These are phyloP conservation scores for Suillus decipiens DNA, from an alignment of 768 basidiomycete genomes.

Conservation along the genomic window DNA sequence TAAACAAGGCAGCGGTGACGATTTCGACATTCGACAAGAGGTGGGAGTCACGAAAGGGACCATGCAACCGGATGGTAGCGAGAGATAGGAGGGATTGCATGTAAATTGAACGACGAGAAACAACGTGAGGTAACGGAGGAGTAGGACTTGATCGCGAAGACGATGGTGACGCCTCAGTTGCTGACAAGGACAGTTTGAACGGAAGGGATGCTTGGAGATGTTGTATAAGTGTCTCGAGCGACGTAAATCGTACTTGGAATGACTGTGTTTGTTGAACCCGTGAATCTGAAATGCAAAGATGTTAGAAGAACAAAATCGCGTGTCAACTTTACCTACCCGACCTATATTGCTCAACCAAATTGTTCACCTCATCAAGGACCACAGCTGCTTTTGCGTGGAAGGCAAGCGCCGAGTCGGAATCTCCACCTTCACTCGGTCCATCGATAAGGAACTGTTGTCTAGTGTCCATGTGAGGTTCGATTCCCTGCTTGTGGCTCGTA, in stretches of 20 bases:
- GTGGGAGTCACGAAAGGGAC: constrained; percentile 19
- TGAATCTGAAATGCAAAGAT: not conserved
- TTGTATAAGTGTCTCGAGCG: constrained; percentile 48
- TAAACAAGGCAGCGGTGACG: constrained; percentile 17
- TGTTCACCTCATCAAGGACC: constrained; percentile 37
- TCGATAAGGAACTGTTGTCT: constrained; percentile 21
- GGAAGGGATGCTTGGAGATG: constrained; percentile 31
- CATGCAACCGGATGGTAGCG: constrained; percentile 27
- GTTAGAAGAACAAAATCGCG: not conserved
- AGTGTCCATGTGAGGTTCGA: constrained; percentile 8
- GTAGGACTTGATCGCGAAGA: not conserved
- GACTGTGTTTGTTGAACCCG: constrained; percentile 33
- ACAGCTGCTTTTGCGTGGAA: constrained; percentile 33
- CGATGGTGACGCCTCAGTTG: not conserved
- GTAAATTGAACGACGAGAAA: not conserved
- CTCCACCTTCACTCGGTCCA: not conserved
- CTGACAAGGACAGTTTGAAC: not conserved
- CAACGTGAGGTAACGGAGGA: not conserved
- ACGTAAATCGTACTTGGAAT: constrained; percentile 46
- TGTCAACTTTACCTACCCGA: constrained; percentile 25
- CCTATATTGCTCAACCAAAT: constrained; percentile 28
- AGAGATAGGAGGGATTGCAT: constrained; percentile 16
- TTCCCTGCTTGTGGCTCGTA: constrained; percentile 22
- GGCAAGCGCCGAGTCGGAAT: constrained; percentile 12
- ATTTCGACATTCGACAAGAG: constrained; percentile 18